Evolutionary conservation across 2,329 filamentous ascomycete genomes (phyloP).

Genomic region (Diplodia corticola): DNA sequence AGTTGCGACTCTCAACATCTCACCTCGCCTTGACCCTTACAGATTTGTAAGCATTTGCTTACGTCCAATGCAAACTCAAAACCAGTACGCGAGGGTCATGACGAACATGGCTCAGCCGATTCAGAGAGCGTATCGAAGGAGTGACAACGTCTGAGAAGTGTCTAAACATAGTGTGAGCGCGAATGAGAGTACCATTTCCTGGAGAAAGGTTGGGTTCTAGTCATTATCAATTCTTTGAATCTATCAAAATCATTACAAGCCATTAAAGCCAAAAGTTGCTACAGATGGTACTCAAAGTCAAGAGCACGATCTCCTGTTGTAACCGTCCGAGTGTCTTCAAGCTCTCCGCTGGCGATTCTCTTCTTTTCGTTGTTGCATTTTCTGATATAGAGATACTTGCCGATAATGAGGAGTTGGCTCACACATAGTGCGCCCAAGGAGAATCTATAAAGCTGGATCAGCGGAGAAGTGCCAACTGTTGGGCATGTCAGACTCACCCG

Average conservation of each 20-base stretch:
- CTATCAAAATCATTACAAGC: not conserved
- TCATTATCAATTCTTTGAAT: not conserved
- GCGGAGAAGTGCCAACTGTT: not conserved
- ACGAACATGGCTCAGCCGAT: not conserved
- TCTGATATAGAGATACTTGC: slow-evolving; percentile 47
- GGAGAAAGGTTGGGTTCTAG: not conserved
- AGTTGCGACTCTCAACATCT: no score
- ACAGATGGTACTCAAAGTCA: slow-evolving; percentile 51
- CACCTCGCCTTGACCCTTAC: no score
- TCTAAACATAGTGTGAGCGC: not conserved
- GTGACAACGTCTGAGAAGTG: not conserved
- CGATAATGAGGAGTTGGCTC: slow-evolving; percentile 40
- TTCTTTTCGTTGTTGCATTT: slow-evolving; percentile 44
- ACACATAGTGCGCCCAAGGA: slow-evolving; percentile 40
- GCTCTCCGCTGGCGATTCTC: slow-evolving; percentile 44
- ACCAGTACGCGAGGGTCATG: no score
- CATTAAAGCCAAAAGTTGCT: not conserved
- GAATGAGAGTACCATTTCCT: not conserved
- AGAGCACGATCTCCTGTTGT: slow-evolving; percentile 50
- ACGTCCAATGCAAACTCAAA: no score
- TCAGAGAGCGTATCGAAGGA: not conserved
- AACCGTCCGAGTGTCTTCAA: slow-evolving; percentile 48
- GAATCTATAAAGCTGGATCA: slow-evolving; percentile 28
- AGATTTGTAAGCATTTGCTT: no score
- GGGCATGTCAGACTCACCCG: not conserved